Evolutionary conservation across 1,284 basidiomycete genomes (phyloP), one percentile per base, ranked within the genome.

Genomic region (Cutaneotrichosporon spelunceum): DNA sequence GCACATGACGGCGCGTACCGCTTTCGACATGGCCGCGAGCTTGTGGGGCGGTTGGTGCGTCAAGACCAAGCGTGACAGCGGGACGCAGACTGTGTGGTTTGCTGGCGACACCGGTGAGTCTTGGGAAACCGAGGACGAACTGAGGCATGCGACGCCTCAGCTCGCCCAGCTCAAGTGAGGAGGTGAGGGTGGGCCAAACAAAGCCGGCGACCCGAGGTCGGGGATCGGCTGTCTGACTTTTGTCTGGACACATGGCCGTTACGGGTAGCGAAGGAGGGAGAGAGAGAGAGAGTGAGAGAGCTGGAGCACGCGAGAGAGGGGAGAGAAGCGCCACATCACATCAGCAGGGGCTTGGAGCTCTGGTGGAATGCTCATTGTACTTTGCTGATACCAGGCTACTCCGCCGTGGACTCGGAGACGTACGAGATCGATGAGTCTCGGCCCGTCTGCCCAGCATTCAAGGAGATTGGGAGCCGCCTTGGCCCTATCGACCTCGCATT

Each of bases 51-150:
- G 83, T 36, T 87, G 86, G 85, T 83, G 80, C 47, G 71, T 87
- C 30, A 84, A 63, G 79, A 42, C 52, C 21, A 57, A 53, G 34
- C 52, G 52, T 21, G 27, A 54, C 19, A 19, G 21, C 27, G 26
- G 33, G 16, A 26, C 26, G n/a, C 9, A 34, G 8, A 45, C 71
- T 69, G 79, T 86, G 42, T 90, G 83, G 77, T 89, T 89, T 69
- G 86, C 79, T 4, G 88, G 88, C 11, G 88, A 89, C 73, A 90
- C 87, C 0, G 87, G 84, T 19, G 85, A 86, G 67, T 71, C 78
- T 82, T 21, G 1, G 34, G n/a, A 21, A 14, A 19, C 13, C 11
- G 26, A 50, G 24, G 26, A n/a, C 16, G 24, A 47, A 24, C 23
- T 8, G 45, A 21, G 23, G 45, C 24, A 47, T 42, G 39, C 30